A percentile compares a stretch with the other conserved stretches of the same genome.
Evolutionary conservation across 192 early-diverging fungal genomes (phyloP).

Genomic region (Rhizophagus prolifer): DNA sequence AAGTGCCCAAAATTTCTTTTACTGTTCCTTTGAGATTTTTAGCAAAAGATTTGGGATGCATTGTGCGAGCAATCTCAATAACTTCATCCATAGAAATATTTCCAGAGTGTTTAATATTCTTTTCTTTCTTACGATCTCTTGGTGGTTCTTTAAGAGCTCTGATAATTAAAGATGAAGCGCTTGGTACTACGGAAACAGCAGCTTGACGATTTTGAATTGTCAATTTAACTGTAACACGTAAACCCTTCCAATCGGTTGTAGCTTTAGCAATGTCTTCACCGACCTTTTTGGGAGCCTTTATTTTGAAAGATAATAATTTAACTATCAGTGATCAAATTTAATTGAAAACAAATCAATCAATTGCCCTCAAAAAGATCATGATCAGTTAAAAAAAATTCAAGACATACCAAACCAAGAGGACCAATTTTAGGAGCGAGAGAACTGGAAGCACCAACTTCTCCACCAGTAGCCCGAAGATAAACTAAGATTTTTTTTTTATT

Average conservation of each 20-base stretch:
- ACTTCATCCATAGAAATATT: slow-evolving; percentile 94
- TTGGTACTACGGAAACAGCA: slow-evolving; percentile 91
- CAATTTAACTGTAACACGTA: slow-evolving; percentile 96
- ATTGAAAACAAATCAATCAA: slow-evolving; percentile 24
- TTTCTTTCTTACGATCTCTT: slow-evolving; percentile 99
- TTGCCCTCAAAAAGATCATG: background rate
- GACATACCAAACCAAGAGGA: slow-evolving; percentile 82
- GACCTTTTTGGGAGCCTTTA: slow-evolving; percentile 95
- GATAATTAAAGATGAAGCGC: slow-evolving; percentile 96
- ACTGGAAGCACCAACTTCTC: slow-evolving; percentile 94
- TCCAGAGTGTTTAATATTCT: slow-evolving; percentile 99
- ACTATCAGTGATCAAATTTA: background rate
- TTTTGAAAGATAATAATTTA: background rate
- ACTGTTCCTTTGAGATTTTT: slow-evolving; percentile 94
- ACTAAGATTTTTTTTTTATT: background rate
- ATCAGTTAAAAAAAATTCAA: background rate
- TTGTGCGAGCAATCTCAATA: slow-evolving; percentile 93
- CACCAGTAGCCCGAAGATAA: slow-evolving; percentile 96
- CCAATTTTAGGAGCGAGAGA: slow-evolving; percentile 99
- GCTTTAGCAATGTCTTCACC: slow-evolving; percentile 99
- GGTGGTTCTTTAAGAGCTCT: slow-evolving; percentile 95
- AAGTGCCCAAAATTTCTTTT: slow-evolving; percentile 95
- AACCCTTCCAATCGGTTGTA: slow-evolving; percentile 98
- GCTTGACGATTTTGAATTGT: slow-evolving; percentile 99
- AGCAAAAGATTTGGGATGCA: slow-evolving; percentile 93